Conservation (phyloP, 768 basidiomycete genomes). For the Lanmaoa pseudosensibilis region DNA sequence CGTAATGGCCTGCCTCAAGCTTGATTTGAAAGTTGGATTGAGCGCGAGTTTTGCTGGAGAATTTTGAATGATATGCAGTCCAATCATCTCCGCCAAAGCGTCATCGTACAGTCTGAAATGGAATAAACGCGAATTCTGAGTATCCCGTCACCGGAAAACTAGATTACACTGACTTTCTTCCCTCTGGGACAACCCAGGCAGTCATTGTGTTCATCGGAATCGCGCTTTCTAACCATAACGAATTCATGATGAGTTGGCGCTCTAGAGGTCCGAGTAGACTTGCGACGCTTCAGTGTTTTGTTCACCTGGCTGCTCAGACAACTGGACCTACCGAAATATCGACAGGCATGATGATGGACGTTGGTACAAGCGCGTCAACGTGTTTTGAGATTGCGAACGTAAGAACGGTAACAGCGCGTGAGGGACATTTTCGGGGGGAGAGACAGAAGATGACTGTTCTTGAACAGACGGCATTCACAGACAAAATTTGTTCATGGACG, state of each 20-base stretch:
- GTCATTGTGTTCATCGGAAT: conserved; percentile 67
- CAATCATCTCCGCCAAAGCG: conserved; percentile 60
- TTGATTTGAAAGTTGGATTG: conserved; percentile 74
- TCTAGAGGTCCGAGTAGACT: conserved; percentile 79
- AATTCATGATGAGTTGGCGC: conserved; percentile 82
- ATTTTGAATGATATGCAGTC: conserved; percentile 68
- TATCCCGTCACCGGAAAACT: not conserved
- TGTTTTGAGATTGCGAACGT: conserved; percentile 75
- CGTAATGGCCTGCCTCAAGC: conserved; percentile 80
- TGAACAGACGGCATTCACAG: conserved; percentile 29
- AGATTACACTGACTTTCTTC: conserved; percentile 55
- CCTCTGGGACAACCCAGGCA: conserved; percentile 74
- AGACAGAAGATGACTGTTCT: conserved; percentile 13
- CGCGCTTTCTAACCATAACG: conserved; percentile 83
- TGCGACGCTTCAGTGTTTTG: conserved; percentile 5
- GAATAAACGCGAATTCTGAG: conserved; percentile 3
- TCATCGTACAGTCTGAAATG: conserved; percentile 65
- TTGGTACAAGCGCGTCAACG: conserved; percentile 77
- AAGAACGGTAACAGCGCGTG: conserved; percentile 78
- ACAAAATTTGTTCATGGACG: no score
- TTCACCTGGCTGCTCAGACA: not conserved
- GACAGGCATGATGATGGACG: conserved; percentile 87
- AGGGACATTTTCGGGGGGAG: conserved; percentile 35
- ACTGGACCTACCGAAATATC: conserved; percentile 69
- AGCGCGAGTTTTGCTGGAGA: conserved; percentile 62